A percentile compares a stretch with the other conserved stretches of the same genome.
Conservation (phyloP, 257 asterid genomes). For the Gynochthodes officinalis region DNA sequence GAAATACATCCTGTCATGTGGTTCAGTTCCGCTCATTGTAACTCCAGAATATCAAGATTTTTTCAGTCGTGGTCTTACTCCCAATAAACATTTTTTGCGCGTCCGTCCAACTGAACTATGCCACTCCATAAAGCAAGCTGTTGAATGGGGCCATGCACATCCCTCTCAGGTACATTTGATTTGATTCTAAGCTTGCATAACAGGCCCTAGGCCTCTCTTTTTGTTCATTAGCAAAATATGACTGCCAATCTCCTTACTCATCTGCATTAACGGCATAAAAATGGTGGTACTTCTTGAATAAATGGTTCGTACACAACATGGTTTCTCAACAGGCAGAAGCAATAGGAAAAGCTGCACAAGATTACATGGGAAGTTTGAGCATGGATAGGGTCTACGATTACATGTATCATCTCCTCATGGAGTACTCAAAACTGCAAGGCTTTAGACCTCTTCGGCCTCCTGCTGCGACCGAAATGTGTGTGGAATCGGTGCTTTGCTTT, state of each 20-base stretch:
- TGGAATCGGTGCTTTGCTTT: conserved; percentile 52
- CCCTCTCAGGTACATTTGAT: conserved; percentile 31
- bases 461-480: conserved; percentile 41
- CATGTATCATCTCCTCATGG: conserved; percentile 55
- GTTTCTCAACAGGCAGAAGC: conserved; percentile 44
- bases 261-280: too few relatives aligned
- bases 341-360: conserved; percentile 60
- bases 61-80: conserved; percentile 58
- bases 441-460: conserved; percentile 51
- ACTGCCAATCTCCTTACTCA: neutral
- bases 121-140: conserved; percentile 43
- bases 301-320: too few relatives aligned
- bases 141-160: conserved; percentile 66
- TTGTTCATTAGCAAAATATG: neutral
- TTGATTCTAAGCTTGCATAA: neutral
- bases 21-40: conserved; percentile 55
- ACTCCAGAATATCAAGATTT: conserved; percentile 55
- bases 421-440: conserved; percentile 55
- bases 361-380: conserved; percentile 50
- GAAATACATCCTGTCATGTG: conserved; percentile 69
- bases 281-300: too few relatives aligned
- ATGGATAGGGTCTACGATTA: conserved; percentile 64
- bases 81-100: conserved; percentile 39
- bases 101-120: conserved; percentile 43
- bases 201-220: too few relatives aligned